These are phyloP conservation scores for Quercus mongolica DNA, from an alignment of 306 rosid genomes.

Conservation along the genomic window DNA sequence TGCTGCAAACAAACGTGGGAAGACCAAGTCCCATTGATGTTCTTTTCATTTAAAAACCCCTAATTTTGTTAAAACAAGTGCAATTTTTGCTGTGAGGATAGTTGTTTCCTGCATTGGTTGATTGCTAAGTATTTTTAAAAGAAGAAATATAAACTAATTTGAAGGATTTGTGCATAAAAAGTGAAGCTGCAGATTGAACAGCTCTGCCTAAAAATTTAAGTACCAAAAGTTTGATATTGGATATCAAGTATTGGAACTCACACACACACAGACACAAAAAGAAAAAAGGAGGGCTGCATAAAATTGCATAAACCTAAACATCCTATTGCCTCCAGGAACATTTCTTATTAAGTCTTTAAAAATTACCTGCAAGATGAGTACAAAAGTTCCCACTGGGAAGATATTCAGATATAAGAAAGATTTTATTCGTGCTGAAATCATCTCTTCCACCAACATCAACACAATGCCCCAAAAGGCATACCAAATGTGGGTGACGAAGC, in stretches of 20 bases:
- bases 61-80: neutral
- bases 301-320: too few relatives aligned
- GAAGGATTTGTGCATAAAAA: neutral
- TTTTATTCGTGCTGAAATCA: slow-evolving; percentile 38
- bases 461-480: slow-evolving; percentile 81
- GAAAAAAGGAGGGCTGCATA: too few relatives aligned
- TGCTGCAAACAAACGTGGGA: slow-evolving; percentile 2
- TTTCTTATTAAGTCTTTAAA: neutral
- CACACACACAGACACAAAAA: too few relatives aligned
- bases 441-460: slow-evolving; percentile 57
- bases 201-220: too few relatives aligned
- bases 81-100: neutral
- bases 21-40: neutral
- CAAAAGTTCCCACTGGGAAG: slow-evolving; percentile 71
- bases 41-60: neutral
- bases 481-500: slow-evolving; percentile 88
- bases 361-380: slow-evolving; percentile 63
- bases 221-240: too few relatives aligned
- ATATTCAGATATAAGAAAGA: slow-evolving; percentile 69
- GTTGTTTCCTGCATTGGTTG: neutral
- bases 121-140: neutral
- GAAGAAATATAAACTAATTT: neutral
- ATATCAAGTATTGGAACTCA: too few relatives aligned
- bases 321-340: neutral
- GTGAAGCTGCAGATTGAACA: neutral